Percentiles rank a stretch among this genome's conserved stretches.
Evolutionary conservation across 164 flowering plant species (phyloP).

Genomic region (Liriodendron chinense): DNA sequence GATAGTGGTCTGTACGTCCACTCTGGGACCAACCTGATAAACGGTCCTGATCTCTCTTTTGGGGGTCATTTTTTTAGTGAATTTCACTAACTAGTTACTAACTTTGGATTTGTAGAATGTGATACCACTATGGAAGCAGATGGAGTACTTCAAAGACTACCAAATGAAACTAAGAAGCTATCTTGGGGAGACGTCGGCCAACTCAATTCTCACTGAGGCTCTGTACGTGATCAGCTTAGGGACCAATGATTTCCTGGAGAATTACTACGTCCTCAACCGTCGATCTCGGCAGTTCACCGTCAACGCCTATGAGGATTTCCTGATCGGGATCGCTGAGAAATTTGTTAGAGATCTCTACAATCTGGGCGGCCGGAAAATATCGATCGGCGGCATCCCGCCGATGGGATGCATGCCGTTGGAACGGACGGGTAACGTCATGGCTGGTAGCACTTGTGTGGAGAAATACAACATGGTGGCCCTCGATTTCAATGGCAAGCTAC

Average conservation of each 20-base stretch:
- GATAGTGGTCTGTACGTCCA: too few species aligned
- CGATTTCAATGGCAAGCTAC: slow-evolving; percentile 19
- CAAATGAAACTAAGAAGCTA: slow-evolving; percentile 32
- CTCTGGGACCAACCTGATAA: too few species aligned
- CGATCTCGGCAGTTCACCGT: slow-evolving; percentile 18
- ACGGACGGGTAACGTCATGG: slow-evolving; percentile 8
- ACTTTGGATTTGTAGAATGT: slow-evolving; percentile 42
- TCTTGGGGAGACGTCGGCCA: slow-evolving; percentile 41
- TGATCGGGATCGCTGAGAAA: slow-evolving; percentile 13
- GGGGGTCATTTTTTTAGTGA: too few species aligned
- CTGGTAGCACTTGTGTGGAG: slow-evolving; percentile 13
- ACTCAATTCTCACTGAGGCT: slow-evolving; percentile 33
- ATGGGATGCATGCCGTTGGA: slow-evolving; percentile 73
- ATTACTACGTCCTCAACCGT: slow-evolving; percentile 14
- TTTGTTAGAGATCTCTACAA: slow-evolving; percentile 17
- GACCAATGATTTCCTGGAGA: slow-evolving; percentile 68
- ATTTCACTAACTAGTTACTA: neutral
- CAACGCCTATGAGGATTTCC: slow-evolving; percentile 15
- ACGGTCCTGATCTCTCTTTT: too few species aligned
- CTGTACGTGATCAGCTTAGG: slow-evolving; percentile 60
- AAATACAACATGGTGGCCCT: slow-evolving; percentile 15
- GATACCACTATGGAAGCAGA: slow-evolving; percentile 61
- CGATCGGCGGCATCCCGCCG: slow-evolving; percentile 53
- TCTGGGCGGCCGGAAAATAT: slow-evolving; percentile 45
- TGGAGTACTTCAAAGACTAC: slow-evolving; percentile 64